Evolutionary conservation across 768 basidiomycete genomes (phyloP).

Genomic region (Hygrophorus pudorinus): DNA sequence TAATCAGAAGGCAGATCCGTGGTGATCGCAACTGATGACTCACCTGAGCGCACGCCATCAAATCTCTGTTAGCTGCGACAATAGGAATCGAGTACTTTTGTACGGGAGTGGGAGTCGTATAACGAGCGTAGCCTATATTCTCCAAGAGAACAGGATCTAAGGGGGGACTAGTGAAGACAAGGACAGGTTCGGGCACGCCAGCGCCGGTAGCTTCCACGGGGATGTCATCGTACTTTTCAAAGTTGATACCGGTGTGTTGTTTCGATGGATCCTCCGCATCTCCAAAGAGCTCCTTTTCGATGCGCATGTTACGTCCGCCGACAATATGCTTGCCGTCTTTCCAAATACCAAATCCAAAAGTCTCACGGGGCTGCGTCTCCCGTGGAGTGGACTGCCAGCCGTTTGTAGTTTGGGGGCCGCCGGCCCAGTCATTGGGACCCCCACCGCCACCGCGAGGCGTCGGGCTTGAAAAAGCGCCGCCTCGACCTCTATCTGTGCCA

Average conservation of each 20-base stretch:
- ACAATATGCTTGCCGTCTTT: conserved; percentile 79
- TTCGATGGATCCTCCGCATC: conserved; percentile 77
- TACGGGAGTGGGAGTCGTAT: conserved; percentile 93
- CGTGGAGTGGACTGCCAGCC: conserved; percentile 26
- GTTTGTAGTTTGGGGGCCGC: conserved; percentile 27
- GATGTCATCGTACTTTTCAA: conserved; percentile 99
- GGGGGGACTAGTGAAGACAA: conserved; percentile 77
- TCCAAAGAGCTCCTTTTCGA: conserved; percentile 96
- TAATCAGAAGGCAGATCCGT: conserved; percentile 8
- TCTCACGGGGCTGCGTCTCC: conserved; percentile 39
- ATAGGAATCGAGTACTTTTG: conserved; percentile 99
- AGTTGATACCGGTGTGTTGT: conserved; percentile 97
- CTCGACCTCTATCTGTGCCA: conserved; percentile 30
- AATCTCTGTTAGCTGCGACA: conserved; percentile 78
- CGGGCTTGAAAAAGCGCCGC: conserved; percentile 23
- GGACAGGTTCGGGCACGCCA: conserved; percentile 93
- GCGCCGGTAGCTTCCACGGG: conserved; percentile 97
- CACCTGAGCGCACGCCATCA: conserved; percentile 94
- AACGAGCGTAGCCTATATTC: conserved; percentile 89
- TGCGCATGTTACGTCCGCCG: conserved; percentile 75
- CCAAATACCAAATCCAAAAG: conserved; percentile 69
- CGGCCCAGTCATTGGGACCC: conserved; percentile 30
- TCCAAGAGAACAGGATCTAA: conserved; percentile 90
- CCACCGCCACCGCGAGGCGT: conserved; percentile 32
- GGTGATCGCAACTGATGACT: conserved; percentile 14